Conservation (phyloP, 2,329 filamentous ascomycete species). For the Ceratocystis lukuohia region DNA sequence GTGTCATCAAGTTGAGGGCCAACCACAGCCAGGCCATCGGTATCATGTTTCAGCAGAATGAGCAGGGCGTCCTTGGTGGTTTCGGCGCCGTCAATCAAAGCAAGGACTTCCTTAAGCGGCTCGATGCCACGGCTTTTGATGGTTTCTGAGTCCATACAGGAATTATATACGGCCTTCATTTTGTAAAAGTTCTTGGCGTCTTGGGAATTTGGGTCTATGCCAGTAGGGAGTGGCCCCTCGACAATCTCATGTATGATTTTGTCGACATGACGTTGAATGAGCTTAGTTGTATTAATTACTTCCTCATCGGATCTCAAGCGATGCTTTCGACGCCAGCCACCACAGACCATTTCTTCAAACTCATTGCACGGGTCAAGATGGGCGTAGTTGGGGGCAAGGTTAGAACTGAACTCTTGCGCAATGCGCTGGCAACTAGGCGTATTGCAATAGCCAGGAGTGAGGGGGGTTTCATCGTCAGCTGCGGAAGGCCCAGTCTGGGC, state of each 20-base stretch:
- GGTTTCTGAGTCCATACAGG: slow-evolving; percentile 49
- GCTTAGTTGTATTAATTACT: slow-evolving; percentile 44
- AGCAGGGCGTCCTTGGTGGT: slow-evolving; percentile 32
- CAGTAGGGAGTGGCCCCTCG: slow-evolving; percentile 41
- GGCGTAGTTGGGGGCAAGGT: slow-evolving; percentile 35
- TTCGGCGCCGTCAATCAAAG: slow-evolving; percentile 30
- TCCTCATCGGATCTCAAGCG: slow-evolving; percentile 53
- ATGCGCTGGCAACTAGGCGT: slow-evolving; percentile 26
- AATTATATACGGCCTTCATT: slow-evolving; percentile 48
- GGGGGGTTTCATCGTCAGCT: background rate
- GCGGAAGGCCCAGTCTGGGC: background rate
- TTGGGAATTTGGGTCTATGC: slow-evolving; percentile 25
- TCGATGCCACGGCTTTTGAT: slow-evolving; percentile 42
- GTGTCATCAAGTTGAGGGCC: slow-evolving; percentile 32
- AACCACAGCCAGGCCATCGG: slow-evolving; percentile 30
- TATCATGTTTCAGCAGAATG: slow-evolving; percentile 34
- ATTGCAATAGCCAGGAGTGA: slow-evolving; percentile 18
- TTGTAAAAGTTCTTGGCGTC: slow-evolving; percentile 53
- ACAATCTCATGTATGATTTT: slow-evolving; percentile 48
- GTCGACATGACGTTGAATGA: slow-evolving; percentile 48
- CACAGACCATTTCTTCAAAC: slow-evolving; percentile 55
- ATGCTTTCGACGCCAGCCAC: slow-evolving; percentile 50
- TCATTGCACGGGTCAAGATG: slow-evolving; percentile 54
- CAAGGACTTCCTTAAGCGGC: slow-evolving; percentile 44
- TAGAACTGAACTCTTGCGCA: slow-evolving; percentile 25